phyloP scores from a whole-genome alignment of 331 rosid species.

The Prunus yedoensis region DNA sequence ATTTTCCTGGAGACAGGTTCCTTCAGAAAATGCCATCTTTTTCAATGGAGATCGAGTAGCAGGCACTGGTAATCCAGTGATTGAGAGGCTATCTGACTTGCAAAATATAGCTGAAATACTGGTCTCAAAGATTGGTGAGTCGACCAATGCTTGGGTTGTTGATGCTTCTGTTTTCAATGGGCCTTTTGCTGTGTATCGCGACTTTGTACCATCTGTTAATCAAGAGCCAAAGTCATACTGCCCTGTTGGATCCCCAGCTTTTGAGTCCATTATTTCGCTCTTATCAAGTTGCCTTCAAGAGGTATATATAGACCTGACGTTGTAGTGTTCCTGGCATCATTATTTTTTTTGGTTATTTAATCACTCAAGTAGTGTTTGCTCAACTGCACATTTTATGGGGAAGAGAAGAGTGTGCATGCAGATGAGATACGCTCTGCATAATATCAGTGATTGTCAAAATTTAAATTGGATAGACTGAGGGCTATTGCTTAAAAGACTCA shows the following conservation, averaged over 20 bases:
- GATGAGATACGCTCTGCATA: too few relatives aligned
- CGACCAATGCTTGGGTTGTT: slow-evolving; percentile 72
- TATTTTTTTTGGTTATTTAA: too few relatives aligned
- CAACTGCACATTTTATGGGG: too few relatives aligned
- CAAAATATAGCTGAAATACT: slow-evolving; percentile 64
- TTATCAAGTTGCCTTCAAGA: slow-evolving; percentile 55
- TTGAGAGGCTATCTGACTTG: slow-evolving; percentile 70
- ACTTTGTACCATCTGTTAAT: slow-evolving; percentile 66
- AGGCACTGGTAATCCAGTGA: slow-evolving; percentile 66
- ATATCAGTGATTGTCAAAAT: too few relatives aligned
- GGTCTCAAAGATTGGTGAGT: slow-evolving; percentile 66
- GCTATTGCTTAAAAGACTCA: slow-evolving; percentile 2
- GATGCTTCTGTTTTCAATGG: slow-evolving; percentile 76
- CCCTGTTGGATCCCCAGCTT: slow-evolving; percentile 67
- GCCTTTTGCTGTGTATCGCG: slow-evolving; percentile 72
- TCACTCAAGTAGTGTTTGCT: too few relatives aligned
- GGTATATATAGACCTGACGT: slow-evolving; percentile 35
- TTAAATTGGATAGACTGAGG: too few relatives aligned
- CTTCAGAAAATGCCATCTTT: slow-evolving; percentile 63
- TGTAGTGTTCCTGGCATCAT: too few relatives aligned
- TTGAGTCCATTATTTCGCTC: slow-evolving; percentile 48
- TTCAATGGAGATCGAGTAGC: slow-evolving; percentile 80
- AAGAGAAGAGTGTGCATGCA: too few relatives aligned
- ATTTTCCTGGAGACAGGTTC: slow-evolving; percentile 44
- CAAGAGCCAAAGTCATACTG: slow-evolving; percentile 67